These are phyloP conservation scores for Silene coronaria DNA, from an alignment of 179 eudicot species.

Conservation along the genomic window DNA sequence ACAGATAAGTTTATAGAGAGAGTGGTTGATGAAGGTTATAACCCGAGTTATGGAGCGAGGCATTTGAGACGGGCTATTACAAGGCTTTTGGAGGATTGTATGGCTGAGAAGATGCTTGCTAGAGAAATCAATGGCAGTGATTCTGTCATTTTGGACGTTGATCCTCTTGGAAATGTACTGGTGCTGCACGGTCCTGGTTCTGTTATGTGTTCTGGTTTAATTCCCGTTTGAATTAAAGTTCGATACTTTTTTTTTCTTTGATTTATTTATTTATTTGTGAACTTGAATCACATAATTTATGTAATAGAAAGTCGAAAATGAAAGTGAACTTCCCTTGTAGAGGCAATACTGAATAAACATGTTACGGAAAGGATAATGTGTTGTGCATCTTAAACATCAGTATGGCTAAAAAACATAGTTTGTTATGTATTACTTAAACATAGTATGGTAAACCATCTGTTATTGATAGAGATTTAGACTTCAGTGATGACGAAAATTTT, in stretches of 20 bases:
- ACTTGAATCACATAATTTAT: neutral
- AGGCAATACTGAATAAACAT: too few relatives aligned
- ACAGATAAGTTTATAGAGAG: slow-evolving; percentile 63
- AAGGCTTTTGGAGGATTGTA: slow-evolving; percentile 82
- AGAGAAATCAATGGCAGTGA: slow-evolving; percentile 78
- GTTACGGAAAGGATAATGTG: neutral
- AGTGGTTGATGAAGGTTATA: slow-evolving; percentile 82
- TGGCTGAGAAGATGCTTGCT: slow-evolving; percentile 91
- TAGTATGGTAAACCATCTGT: too few relatives aligned
- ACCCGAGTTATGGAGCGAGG: slow-evolving; percentile 87
- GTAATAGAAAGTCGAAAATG: neutral
- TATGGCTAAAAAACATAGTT: neutral
- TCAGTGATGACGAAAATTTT: too few relatives aligned
- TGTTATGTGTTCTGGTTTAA: slow-evolving; percentile 3
- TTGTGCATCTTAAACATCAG: neutral
- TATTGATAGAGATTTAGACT: too few relatives aligned
- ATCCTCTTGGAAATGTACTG: slow-evolving; percentile 38
- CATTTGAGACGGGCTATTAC: slow-evolving; percentile 86
- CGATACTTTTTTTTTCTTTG: neutral
- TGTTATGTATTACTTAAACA: neutral
- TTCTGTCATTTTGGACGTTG: slow-evolving; percentile 53
- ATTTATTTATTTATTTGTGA: neutral
- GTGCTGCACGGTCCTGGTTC: slow-evolving; percentile 43
- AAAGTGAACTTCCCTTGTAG: neutral
- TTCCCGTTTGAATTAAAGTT: slow-evolving; percentile 7